Evolutionary conservation across 345 rosid species (phyloP).

Genomic region (Syzygium jambos): DNA sequence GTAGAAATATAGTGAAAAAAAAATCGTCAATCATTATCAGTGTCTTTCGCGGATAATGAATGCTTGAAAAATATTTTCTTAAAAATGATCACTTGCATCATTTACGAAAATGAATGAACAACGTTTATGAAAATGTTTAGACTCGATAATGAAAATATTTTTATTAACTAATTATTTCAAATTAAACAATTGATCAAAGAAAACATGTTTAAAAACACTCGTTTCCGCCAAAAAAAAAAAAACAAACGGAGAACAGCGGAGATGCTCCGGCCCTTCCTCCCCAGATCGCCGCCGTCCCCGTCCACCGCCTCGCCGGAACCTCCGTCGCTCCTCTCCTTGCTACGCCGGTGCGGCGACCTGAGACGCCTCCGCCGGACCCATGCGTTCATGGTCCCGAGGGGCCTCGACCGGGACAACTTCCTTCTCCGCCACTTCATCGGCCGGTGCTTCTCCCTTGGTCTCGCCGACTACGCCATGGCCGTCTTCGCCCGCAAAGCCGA

Average conservation of each 20-base stretch:
- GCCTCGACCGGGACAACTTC: constrained; percentile 26
- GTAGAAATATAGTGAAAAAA: background rate
- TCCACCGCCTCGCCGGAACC: background rate
- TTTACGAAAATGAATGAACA: fast-evolving
- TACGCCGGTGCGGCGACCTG: constrained; percentile 23
- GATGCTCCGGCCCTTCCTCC: background rate
- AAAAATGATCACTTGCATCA: background rate
- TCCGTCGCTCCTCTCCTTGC: background rate
- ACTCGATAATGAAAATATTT: background rate
- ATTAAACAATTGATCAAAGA: no score
- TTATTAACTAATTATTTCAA: background rate
- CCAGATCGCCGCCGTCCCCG: background rate
- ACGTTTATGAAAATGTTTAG: background rate
- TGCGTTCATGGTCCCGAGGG: constrained; percentile 34
- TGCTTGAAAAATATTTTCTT: background rate
- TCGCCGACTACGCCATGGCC: constrained; percentile 38
- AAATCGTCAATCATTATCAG: fast-evolving
- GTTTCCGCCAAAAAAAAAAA: no score
- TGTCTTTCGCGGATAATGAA: fast-evolving
- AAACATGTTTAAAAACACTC: no score
- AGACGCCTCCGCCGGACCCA: constrained; percentile 40
- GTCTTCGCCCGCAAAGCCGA: constrained; percentile 20
- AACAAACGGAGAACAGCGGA: no score
- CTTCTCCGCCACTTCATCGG: constrained; percentile 36
- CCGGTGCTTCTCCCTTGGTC: constrained; percentile 37